Conservation (phyloP, 2,329 filamentous ascomycete species). For the Ophiostoma australiae region DNA sequence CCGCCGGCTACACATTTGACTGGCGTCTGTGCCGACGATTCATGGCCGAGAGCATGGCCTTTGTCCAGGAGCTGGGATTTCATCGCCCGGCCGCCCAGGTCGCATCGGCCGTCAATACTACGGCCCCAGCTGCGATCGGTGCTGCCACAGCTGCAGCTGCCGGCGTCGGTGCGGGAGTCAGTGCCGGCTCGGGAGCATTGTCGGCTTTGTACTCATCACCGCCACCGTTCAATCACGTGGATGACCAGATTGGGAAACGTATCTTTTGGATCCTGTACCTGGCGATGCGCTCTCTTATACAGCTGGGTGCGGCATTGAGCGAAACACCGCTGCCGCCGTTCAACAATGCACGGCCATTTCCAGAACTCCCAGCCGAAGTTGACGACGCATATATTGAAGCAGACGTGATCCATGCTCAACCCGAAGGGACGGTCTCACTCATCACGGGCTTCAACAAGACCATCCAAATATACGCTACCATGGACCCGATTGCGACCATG, state of each 20-base stretch:
- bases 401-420: slow-evolving; percentile 65
- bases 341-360: slow-evolving; percentile 68
- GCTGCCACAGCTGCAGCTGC: slow-evolving; percentile 10
- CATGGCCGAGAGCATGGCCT: slow-evolving; percentile 65
- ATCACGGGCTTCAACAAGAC: slow-evolving; percentile 78
- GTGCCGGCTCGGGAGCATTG: neutral
- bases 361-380: slow-evolving; percentile 72
- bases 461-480: slow-evolving; percentile 72
- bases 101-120: neutral
- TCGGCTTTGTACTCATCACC: slow-evolving; percentile 20
- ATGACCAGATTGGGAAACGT: slow-evolving; percentile 67
- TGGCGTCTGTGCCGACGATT: slow-evolving; percentile 64
- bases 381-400: slow-evolving; percentile 77
- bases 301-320: slow-evolving; percentile 66
- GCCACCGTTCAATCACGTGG: slow-evolving; percentile 54
- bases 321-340: slow-evolving; percentile 69
- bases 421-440: slow-evolving; percentile 61
- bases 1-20: slow-evolving; percentile 62
- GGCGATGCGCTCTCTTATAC: slow-evolving; percentile 68
- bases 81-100: slow-evolving; percentile 41
- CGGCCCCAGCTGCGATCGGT: neutral
- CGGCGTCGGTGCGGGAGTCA: neutral
- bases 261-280: slow-evolving; percentile 83
- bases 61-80: slow-evolving; percentile 63
- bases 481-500: slow-evolving; percentile 71